phyloP scores from a whole-genome alignment of 768 basidiomycete genomes.

The Exsudoporus frostii region DNA sequence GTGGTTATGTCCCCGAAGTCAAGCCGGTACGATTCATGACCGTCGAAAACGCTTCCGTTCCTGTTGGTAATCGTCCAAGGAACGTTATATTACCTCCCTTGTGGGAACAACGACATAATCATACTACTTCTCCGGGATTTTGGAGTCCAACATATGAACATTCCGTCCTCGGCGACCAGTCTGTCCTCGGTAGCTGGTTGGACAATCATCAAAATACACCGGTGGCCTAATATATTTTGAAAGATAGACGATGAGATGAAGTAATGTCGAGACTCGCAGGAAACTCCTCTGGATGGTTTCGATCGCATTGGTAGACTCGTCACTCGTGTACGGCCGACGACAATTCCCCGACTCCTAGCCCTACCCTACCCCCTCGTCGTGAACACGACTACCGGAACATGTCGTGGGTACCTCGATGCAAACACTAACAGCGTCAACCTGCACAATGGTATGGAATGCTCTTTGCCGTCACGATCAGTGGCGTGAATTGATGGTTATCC shows the following conservation, averaged over 20 bases:
- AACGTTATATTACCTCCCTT: not conserved
- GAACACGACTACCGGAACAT: constrained; percentile 4
- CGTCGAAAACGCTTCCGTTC: not conserved
- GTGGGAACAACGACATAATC: not conserved
- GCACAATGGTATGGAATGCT: not conserved
- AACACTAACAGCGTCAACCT: not conserved
- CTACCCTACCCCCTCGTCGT: not conserved
- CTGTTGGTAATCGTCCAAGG: not conserved
- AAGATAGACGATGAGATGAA: not conserved
- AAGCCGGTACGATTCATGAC: not conserved
- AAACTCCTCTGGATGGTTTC: not conserved
- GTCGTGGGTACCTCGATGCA: constrained; percentile 1
- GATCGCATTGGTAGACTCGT: not conserved
- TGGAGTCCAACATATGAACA: not conserved
- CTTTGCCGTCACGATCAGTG: not conserved
- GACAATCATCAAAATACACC: not conserved
- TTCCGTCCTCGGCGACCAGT: not conserved
- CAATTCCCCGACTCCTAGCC: not conserved
- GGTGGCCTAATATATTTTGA: not conserved
- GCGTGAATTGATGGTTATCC: constrained; percentile 3
- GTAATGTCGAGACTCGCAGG: not conserved
- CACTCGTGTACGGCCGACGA: not conserved
- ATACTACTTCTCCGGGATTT: not conserved
- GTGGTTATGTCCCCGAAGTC: not conserved
- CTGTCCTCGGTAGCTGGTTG: not conserved